Base-by-base conservation (phyloP, 2,329 filamentous ascomycete species). In the Claviceps sp. region DNA sequence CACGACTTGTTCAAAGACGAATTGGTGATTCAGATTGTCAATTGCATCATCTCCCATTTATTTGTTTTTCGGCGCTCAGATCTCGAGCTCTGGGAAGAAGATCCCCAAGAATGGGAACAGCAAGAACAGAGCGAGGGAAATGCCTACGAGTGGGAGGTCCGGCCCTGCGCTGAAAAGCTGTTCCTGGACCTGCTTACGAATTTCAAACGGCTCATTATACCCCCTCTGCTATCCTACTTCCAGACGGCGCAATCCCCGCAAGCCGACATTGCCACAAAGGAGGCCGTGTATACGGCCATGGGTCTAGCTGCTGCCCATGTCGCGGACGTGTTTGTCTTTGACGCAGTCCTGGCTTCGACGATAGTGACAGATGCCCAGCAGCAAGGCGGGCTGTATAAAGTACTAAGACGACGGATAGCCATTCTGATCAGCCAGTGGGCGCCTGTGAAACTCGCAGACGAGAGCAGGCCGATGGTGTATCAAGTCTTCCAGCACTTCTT, bases 51-150 rank as follows among this genome's bases (percentile, higher is more conserved):
- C 49, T 89, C 86, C 1, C 84, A 85, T 60, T 88, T 95, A 58
- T 93, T 98, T 64, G 78, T 93, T 40, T 93, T 97, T 65, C 81
- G 89, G 37, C 79, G 85, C 54, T 81, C 82, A 49, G 93, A 98
- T 66, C 77, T 97, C 1, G 82, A 89, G 55, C 85, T 89, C 53
- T 98, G 93, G 93, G 85, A 94, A 63, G 85, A 94, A 62, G 89
- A 95, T 53, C 89, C 91, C 0, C 89, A 98, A 65, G 89, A 94
- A 51, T 98, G 93, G 90, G 91, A 96, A 66, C 84, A 87, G 57
- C 82, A 85, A 60, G 89, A 96, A 70, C 89, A 94, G 61, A 86
- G 84, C 54, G 81, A 87, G 54, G 83, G 86, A 38, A 87, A 89
- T 59, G 87, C 86, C 1, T 97, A 87, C 77, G 89, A 97, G 62